A percentile compares a stretch with the other conserved stretches of the same genome.
phyloP scores from a whole-genome alignment of 495 filamentous ascomycete species.

The Friedmanniomyces endolithicus region DNA sequence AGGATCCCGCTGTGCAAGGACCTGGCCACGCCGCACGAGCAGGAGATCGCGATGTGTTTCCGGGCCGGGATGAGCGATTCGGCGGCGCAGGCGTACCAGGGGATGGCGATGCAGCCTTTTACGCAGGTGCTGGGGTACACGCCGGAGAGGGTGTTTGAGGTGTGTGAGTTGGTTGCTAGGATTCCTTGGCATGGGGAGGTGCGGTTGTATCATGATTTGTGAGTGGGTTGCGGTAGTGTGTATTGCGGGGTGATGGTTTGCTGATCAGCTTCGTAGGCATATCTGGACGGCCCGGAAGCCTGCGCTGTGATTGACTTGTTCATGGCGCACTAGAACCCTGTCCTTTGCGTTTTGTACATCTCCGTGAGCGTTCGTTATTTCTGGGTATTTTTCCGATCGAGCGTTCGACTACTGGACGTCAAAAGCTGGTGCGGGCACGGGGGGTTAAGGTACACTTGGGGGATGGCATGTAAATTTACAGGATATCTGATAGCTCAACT shows the following conservation, averaged over 20 bases:
- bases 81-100: not conserved
- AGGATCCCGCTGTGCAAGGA: not conserved
- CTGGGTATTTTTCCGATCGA: no score
- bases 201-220: conserved; percentile 1
- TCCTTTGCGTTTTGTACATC: no score
- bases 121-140: no score
- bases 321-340: no score
- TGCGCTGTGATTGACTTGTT: not conserved
- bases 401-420: no score
- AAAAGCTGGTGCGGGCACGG: no score
- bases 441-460: no score
- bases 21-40: not conserved
- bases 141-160: not conserved
- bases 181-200: not conserved
- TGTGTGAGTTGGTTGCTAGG: not conserved
- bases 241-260: not conserved
- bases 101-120: not conserved
- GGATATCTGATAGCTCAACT: not conserved
- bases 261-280: not conserved
- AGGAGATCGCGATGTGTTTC: not conserved
- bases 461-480: not conserved
- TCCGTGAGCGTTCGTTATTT: no score
- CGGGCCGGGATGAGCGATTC: not conserved
- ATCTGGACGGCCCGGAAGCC: not conserved
- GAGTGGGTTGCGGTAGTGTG: not conserved